Evolutionary conservation across 2,329 filamentous ascomycete genomes (phyloP).

Genomic region (Metarhizium anisopliae): DNA sequence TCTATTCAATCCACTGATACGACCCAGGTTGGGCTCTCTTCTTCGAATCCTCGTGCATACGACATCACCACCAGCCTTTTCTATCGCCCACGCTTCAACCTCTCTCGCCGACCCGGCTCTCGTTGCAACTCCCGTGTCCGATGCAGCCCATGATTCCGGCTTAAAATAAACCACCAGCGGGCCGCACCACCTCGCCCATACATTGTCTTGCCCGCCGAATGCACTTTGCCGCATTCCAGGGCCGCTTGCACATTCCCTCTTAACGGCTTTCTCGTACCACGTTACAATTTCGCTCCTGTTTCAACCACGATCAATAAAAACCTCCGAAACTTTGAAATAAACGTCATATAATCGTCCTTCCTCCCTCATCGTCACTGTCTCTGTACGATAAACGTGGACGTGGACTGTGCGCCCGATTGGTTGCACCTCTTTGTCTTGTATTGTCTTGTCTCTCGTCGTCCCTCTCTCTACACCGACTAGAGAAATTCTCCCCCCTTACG

Average conservation of each 20-base stretch:
- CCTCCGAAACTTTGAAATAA: neutral
- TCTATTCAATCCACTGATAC: neutral
- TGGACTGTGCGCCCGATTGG: neutral
- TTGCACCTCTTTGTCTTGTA: neutral
- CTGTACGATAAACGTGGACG: neutral
- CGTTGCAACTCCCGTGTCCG: neutral
- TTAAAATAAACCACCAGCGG: neutral
- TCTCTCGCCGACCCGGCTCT: neutral
- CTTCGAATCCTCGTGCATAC: neutral
- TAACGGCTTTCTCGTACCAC: neutral
- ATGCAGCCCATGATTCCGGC: neutral
- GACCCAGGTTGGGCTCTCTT: neutral
- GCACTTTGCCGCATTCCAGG: slow-evolving; percentile 3
- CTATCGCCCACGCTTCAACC: too few species aligned
- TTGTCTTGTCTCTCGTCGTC: too few species aligned
- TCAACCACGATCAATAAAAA: neutral
- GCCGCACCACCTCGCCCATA: neutral
- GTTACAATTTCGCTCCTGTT: neutral
- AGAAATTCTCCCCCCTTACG: neutral
- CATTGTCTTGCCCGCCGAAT: neutral
- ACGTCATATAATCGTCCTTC: neutral
- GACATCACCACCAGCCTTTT: neutral
- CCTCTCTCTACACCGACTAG: neutral
- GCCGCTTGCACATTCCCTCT: neutral
- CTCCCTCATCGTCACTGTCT: neutral